Evolutionary conservation across 768 basidiomycete genomes (phyloP), one percentile per base, ranked within the genome.

Genomic region (Leucosporidium scottii): DNA sequence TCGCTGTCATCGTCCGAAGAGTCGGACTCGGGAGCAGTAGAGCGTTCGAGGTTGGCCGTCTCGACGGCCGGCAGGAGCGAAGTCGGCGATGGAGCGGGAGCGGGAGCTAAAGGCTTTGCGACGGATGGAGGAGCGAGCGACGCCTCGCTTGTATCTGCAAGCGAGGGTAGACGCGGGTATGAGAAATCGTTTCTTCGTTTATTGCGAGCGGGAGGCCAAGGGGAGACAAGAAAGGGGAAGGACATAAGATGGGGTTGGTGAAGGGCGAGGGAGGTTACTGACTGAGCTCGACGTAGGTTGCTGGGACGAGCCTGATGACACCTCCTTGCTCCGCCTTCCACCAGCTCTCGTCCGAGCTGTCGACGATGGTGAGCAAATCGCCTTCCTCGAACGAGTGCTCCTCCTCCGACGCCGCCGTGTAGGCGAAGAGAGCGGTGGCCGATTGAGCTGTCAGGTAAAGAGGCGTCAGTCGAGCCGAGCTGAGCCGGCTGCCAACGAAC

Each of bases 261-360:
- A 39, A 36, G 17, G 30, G 23, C 25, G 23, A 39, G 44, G n/a
- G 39, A 20, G 23, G 39, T 39, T 64, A 94, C 93, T 94, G 87
- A 94, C 94, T 90, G 74, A 86, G 78, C 79, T 94, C 89, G 77
- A 99, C 78, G 78, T 98, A 98, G 25, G 87, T 85, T 30, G 93
- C 91, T 61, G 96, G 96, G 6, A 93, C 92, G 75, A 93, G 86
- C 80, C 88, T 90, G 61, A 96, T 86, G 68, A 86, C 79, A 27
- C 94, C 94, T 58, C 84, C 85, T 75, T 84, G 84, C 80, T 97
- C 93, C 49, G 87, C 88, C 81, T 93, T 97, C 91, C 91, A 98
- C 96, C 96, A 98, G 74, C 90, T 89, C 61, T 81, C 82, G 73
- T 97, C 96, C 62, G 83, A 83, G 57, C 79, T 84, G 76, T 99